Evolutionary conservation across 345 rosid species (phyloP), one percentile per base, ranked within the genome.

Genomic region (Salix brachista): DNA sequence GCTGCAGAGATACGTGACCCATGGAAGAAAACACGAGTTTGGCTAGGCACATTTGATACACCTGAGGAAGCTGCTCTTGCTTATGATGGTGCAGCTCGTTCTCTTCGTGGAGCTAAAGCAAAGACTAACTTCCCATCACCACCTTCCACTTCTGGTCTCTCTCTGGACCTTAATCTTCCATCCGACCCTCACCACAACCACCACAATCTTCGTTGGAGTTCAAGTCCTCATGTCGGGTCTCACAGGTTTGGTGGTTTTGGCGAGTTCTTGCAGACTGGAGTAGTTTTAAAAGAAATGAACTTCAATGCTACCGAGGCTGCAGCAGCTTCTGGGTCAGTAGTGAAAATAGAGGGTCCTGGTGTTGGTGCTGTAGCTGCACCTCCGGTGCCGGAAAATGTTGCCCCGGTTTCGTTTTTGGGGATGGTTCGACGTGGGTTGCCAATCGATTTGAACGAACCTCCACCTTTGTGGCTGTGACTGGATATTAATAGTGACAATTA

Each of bases 1-100:
- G 97, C 97, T 0, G 98, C 98, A 0, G 98, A 94, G 88, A 94
- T 94, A 73, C 91, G 98, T 34, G 98, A 92, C 84, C 98, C 98
- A 0, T 92, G 97, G 97, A 94, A 94, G 88, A 94, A 94, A 80
- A 89, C 97, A 12, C 82, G 97, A 75, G 97, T 93, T 42, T 94
- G 98, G 98, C 77, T 94, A 74, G 98, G 98, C 42, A 94, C 98
- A 68, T 94, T 94, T 70, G 97, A 94, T 85, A 92, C 97, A 28
- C 97, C 98, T 1, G 98, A 92, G 82, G 95, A 94, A 83, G 98
- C 98, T 18, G 98, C 98, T 39, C 91, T 91, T 2, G 98, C 98
- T 39, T 94, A 94, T 80, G 98, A 94, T 70, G 91, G 95, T 16
- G 98, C 97, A 28, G 97, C 98, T 21, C 88, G 94, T 70, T 87